phyloP scores from a whole-genome alignment of 1,284 basidiomycete species.

The Rhodotorula sp. region DNA sequence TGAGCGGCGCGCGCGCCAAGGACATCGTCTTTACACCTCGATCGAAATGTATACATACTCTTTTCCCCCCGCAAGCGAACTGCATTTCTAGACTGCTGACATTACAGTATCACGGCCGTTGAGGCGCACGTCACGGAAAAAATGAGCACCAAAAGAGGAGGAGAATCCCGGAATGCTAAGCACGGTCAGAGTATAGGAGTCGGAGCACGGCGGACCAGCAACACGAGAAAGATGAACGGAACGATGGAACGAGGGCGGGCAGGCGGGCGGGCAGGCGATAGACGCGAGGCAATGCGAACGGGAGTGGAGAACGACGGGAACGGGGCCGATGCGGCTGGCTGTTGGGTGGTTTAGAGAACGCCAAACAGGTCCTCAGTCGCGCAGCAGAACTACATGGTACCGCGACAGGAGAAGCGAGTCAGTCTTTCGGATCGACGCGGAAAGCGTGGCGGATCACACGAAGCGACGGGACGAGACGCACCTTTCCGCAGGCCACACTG shows the following conservation, averaged over 20 bases:
- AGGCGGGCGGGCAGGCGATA: neutral
- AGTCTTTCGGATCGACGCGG: neutral
- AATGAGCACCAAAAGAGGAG: neutral
- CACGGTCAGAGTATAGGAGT: neutral
- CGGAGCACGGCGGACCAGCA: neutral
- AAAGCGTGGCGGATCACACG: neutral
- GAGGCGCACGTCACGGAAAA: neutral
- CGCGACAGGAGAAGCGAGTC: neutral
- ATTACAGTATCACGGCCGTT: slow-evolving; percentile 1
- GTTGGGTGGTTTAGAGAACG: slow-evolving; percentile 44
- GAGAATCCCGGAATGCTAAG: neutral
- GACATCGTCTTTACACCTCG: too few relatives aligned
- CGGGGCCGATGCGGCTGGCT: neutral
- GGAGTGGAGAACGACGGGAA: neutral
- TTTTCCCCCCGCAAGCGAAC: too few relatives aligned
- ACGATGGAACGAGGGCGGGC: neutral
- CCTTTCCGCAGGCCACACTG: slow-evolving; percentile 85
- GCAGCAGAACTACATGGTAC: slow-evolving; percentile 63
- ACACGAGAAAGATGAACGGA: neutral
- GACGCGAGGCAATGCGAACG: neutral
- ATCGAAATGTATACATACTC: too few relatives aligned
- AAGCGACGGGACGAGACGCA: slow-evolving; percentile 50
- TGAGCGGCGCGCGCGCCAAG: too few relatives aligned
- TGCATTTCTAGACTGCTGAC: too few relatives aligned
- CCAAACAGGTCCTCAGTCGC: slow-evolving; percentile 54